Evolutionary conservation across 2,329 filamentous ascomycete genomes (phyloP).

Genomic region (Phialocephala sp.): DNA sequence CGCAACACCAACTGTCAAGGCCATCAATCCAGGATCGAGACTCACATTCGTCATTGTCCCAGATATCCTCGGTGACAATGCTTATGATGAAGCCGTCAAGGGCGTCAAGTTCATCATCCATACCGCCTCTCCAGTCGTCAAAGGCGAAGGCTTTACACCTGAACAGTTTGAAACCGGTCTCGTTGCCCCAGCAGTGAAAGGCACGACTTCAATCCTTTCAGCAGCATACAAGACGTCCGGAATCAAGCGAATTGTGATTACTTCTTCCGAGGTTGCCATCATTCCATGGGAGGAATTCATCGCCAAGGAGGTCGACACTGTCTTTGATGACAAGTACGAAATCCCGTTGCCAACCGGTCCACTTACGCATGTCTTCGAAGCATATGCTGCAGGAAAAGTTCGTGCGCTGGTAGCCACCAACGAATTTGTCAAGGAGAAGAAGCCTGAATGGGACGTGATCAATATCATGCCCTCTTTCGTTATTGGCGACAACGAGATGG

Average conservation of each 20-base stretch:
- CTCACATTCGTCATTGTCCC: slow-evolving; percentile 45
- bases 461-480: slow-evolving; percentile 37
- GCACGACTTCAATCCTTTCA: slow-evolving; percentile 46
- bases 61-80: slow-evolving; percentile 45
- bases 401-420: slow-evolving; percentile 37
- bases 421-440: slow-evolving; percentile 34
- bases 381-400: slow-evolving; percentile 42
- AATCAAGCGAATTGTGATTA: slow-evolving; percentile 51
- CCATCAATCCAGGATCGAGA: slow-evolving; percentile 43
- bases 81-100: slow-evolving; percentile 49
- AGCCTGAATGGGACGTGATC: slow-evolving; percentile 35
- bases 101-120: slow-evolving; percentile 47
- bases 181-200: slow-evolving; percentile 45
- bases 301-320: slow-evolving; percentile 32
- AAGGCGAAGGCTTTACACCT: slow-evolving; percentile 48
- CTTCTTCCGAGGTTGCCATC: slow-evolving; percentile 53
- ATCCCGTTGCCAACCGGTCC: slow-evolving; percentile 32
- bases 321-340: slow-evolving; percentile 32
- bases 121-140: slow-evolving; percentile 34
- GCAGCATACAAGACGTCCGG: slow-evolving; percentile 45
- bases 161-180: slow-evolving; percentile 48
- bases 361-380: slow-evolving; percentile 36
- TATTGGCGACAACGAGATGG: slow-evolving; percentile 35
- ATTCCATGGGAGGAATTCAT: slow-evolving; percentile 34
- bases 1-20: slow-evolving; percentile 37